These are phyloP conservation scores for Vanrija humicola DNA, from an alignment of 1,284 basidiomycete genomes.

Conservation along the genomic window DNA sequence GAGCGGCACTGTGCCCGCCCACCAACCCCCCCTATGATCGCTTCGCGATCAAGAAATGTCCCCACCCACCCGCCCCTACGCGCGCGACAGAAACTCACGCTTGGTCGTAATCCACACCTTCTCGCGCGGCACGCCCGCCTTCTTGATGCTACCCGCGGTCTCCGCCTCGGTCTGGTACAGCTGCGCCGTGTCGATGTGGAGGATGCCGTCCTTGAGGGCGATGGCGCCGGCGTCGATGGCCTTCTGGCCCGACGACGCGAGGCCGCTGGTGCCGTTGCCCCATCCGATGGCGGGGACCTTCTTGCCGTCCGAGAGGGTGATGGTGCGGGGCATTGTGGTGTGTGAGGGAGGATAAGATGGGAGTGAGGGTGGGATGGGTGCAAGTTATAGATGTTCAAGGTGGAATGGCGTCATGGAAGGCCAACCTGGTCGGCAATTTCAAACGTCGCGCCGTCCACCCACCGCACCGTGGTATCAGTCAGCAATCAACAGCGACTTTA, in stretches of 20 bases:
- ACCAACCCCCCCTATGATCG: no score
- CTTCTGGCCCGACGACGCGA: conserved; percentile 11
- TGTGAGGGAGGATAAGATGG: no score
- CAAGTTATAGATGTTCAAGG: no score
- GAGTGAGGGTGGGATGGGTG: no score
- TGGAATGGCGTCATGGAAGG: no score
- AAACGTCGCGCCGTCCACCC: no score
- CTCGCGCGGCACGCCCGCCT: conserved; percentile 47
- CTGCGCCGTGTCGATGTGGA: conserved; percentile 47
- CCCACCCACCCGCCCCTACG: no score
- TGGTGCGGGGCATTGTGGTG: conserved; percentile 14
- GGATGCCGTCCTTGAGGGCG: conserved; percentile 40
- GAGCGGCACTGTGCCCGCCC: no score
- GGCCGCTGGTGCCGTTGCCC: conserved; percentile 33
- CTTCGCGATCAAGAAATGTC: no score
- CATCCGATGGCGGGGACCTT: conserved; percentile 36
- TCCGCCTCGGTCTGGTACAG: conserved; percentile 48
- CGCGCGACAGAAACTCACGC: conserved; percentile 13
- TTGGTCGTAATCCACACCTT: conserved; percentile 58
- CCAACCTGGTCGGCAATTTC: no score
- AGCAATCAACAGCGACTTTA: no score
- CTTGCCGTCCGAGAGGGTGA: conserved; percentile 36
- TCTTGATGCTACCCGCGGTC: conserved; percentile 48
- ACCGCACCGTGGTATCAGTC: no score
- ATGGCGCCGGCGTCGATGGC: conserved; percentile 20